Percentiles rank a stretch among this genome's conserved stretches.
Evolutionary conservation across 371 early-diverging fungal genomes (phyloP).

Genomic region (Mortierella sp.): DNA sequence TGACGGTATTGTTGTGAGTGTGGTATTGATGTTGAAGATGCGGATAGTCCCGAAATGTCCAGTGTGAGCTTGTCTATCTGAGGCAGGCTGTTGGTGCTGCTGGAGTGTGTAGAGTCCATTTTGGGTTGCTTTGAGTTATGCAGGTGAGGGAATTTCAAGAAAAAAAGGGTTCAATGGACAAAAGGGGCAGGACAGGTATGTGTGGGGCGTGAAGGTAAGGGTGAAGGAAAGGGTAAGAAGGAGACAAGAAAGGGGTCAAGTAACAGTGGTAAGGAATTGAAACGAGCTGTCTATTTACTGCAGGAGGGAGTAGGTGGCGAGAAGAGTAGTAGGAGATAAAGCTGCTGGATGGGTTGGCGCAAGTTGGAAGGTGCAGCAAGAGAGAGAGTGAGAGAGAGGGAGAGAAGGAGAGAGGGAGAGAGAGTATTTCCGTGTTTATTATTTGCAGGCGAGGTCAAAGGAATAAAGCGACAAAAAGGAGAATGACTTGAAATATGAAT

Average conservation of each 20-base stretch:
- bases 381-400: constrained; percentile 7
- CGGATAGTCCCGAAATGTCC: constrained; percentile 1
- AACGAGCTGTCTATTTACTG: not conserved
- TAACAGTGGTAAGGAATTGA: not conserved
- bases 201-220: not conserved
- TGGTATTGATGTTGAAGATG: not conserved
- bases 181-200: not conserved
- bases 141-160: not conserved
- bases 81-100: constrained; percentile 1
- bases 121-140: not conserved
- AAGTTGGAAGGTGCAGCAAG: not conserved
- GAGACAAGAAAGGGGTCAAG: not conserved
- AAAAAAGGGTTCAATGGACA: not conserved
- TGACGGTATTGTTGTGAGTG: not conserved
- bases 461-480: too few relatives aligned
- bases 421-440: too few relatives aligned
- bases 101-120: constrained; percentile 7
- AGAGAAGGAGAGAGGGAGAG: too few relatives aligned
- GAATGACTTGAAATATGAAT: too few relatives aligned
- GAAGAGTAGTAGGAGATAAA: not conserved
- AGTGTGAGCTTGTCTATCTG: constrained; percentile 2
- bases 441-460: too few relatives aligned
- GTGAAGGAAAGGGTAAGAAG: not conserved
- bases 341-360: not conserved
- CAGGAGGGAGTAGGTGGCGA: not conserved